Evolutionary conservation across 192 early-diverging fungal species (phyloP), one percentile per base, ranked within the genome.

Genomic region (Umbelopsis ramanniana): DNA sequence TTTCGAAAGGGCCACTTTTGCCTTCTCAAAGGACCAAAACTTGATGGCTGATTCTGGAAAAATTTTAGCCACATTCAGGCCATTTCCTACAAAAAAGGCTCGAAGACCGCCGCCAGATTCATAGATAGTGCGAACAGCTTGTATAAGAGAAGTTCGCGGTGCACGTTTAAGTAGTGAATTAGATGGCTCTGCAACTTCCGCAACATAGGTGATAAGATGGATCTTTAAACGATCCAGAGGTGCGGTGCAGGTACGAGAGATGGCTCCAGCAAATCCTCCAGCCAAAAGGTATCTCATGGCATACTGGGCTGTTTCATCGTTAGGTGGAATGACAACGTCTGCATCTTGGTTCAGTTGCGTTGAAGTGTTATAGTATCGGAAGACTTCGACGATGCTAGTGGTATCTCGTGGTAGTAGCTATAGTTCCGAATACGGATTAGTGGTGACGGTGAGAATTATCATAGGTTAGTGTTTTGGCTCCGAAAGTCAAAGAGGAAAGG

Each of bases 61-160:
- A 73, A 94, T 92, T 74, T 93, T 93, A 69, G 89, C 68, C 38
- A 92, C 83, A 70, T 94, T 94, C 19, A 94, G 76, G 21, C 90
- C 90, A 74, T 94, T 94, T 52, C 92, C 92, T n/a, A 86, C 80
- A 71, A 89, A 94, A 70, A 93, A 92, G 1, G 83, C 86, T n/a
- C 74, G 76, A 21, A 89, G 50, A 26, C 92, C 92, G 12, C 57
- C 57, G 33, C 91, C 92, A 48, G 88, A 76, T 2, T 70, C 43
- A 76, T 92, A 92, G 33, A 93, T 88, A 1, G 69, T 79, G 15
- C 46, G 69, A 12, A 91, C 75, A 0, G 82, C 88, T 23, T 74
- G 74, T 19, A 57, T 23, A 8, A 77, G 24, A 6, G 72, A 66
- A 4, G 33, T 63, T 37, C 57, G 23, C 4, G 57, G 57, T 6